Conservation (phyloP, 495 filamentous ascomycete species). For the Xylaria castorea region DNA sequence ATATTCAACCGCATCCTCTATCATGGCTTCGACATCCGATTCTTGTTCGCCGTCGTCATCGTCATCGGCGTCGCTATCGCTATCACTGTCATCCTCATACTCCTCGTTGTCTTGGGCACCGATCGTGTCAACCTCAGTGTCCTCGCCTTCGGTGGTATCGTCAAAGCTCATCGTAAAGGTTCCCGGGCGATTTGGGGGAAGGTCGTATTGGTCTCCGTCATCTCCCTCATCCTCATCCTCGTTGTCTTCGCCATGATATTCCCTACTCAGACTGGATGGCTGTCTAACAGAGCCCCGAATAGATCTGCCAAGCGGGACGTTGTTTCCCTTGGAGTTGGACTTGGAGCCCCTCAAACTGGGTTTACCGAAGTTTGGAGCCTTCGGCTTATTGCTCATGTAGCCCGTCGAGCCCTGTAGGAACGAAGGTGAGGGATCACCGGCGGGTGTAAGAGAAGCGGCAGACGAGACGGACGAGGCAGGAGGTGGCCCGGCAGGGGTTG, state of each 20-base stretch:
- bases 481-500: conserved; percentile 78
- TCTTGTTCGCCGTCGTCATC: conserved; percentile 41
- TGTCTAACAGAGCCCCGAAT: conserved; percentile 47
- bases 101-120: conserved; percentile 36
- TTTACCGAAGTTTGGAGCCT: conserved; percentile 52
- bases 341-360: conserved; percentile 48
- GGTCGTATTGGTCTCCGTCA: conserved; percentile 19
- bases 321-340: conserved; percentile 44
- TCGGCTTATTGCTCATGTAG: conserved; percentile 51
- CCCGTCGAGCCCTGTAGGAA: conserved; percentile 71
- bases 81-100: conserved; percentile 38
- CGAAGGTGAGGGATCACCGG: conserved; percentile 68
- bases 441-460: conserved; percentile 74
- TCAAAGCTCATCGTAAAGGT: conserved; percentile 39
- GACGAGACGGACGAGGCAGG: conserved; percentile 57
- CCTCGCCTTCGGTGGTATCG: conserved; percentile 40
- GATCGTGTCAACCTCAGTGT: conserved; percentile 21
- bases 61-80: conserved; percentile 47
- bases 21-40: conserved; percentile 49
- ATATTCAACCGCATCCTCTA: conserved; percentile 38
- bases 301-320: conserved; percentile 51
- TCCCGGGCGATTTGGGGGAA: conserved; percentile 43
- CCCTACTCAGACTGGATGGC: conserved; percentile 45
- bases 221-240: conserved; percentile 38
- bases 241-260: conserved; percentile 45